A percentile compares a stretch with the other conserved stretches of the same genome.
phyloP scores from a whole-genome alignment of 2,329 filamentous ascomycete species.

The Orbilia oligospora region DNA sequence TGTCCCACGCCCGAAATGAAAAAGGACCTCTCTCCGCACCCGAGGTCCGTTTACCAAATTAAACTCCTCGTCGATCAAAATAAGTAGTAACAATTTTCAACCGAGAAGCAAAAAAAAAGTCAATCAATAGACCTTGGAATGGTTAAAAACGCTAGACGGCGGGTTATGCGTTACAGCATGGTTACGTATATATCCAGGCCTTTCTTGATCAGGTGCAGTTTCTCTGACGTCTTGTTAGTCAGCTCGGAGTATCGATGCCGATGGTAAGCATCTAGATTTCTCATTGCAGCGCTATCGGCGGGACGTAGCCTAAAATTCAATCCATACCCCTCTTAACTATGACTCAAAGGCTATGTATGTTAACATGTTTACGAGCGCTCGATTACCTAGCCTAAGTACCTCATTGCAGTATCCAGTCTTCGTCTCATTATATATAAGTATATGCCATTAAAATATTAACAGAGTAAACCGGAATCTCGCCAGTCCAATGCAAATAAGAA shows the following conservation, averaged over 20 bases:
- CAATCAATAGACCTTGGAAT: background rate
- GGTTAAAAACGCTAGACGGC: background rate
- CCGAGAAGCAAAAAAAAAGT: background rate
- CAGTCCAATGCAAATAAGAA: slow-evolving; percentile 17
- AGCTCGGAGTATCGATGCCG: too few species aligned
- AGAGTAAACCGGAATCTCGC: slow-evolving; percentile 9
- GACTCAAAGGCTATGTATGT: too few species aligned
- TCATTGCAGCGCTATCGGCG: too few species aligned
- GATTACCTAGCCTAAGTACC: too few species aligned
- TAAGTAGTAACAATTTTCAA: background rate
- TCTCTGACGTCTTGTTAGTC: background rate
- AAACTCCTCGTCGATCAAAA: background rate
- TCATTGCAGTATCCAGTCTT: background rate
- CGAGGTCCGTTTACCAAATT: slow-evolving; percentile 6
- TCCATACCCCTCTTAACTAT: too few species aligned
- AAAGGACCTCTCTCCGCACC: slow-evolving; percentile 5
- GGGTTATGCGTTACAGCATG: background rate
- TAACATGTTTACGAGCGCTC: too few species aligned
- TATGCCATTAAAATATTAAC: background rate
- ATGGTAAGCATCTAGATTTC: too few species aligned
- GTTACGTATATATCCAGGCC: background rate
- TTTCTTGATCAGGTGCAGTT: background rate
- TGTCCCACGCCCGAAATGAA: slow-evolving; percentile 50
- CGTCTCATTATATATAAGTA: slow-evolving; percentile 7
- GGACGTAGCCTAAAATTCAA: too few species aligned